phyloP scores from a whole-genome alignment of 2,329 filamentous ascomycete genomes.

The Tolypocladium nubicola region DNA sequence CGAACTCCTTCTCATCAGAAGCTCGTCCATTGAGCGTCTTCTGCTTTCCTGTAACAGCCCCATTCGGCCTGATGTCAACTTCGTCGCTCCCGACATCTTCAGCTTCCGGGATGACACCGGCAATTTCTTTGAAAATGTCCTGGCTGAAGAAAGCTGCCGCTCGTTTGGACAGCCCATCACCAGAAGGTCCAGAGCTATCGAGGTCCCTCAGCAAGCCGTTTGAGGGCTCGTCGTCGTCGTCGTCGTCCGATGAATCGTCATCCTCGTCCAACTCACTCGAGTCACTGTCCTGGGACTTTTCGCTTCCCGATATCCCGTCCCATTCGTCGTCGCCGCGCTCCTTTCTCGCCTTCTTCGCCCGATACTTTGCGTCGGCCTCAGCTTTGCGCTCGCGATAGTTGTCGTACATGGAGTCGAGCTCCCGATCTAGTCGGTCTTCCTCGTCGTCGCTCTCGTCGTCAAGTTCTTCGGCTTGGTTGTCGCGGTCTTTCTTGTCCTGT shows the following conservation, averaged over 20 bases:
- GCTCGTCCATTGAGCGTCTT: background rate
- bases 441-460: conserved; percentile 65
- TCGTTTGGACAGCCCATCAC: conserved; percentile 59
- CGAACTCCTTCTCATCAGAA: background rate
- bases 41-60: conserved; percentile 12
- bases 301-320: conserved; percentile 71
- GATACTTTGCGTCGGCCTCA: conserved; percentile 73
- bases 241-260: conserved; percentile 25
- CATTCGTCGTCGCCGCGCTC: conserved; percentile 81
- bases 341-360: conserved; percentile 79
- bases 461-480: conserved; percentile 44
- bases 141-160: conserved; percentile 88
- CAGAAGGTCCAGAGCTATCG: conserved; percentile 31
- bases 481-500: conserved; percentile 41
- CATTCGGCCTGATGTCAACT: background rate
- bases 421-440: conserved; percentile 69
- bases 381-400: conserved; percentile 73
- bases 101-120: conserved; percentile 48
- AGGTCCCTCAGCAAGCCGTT: conserved; percentile 25
- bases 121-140: conserved; percentile 82
- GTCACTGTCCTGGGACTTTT: conserved; percentile 39
- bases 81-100: conserved; percentile 25
- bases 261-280: conserved; percentile 51
- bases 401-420: conserved; percentile 82
- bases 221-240: conserved; percentile 15